Evolutionary conservation across 768 basidiomycete genomes (phyloP), one percentile per base, ranked within the genome.

Genomic region (Naematelia encephala): DNA sequence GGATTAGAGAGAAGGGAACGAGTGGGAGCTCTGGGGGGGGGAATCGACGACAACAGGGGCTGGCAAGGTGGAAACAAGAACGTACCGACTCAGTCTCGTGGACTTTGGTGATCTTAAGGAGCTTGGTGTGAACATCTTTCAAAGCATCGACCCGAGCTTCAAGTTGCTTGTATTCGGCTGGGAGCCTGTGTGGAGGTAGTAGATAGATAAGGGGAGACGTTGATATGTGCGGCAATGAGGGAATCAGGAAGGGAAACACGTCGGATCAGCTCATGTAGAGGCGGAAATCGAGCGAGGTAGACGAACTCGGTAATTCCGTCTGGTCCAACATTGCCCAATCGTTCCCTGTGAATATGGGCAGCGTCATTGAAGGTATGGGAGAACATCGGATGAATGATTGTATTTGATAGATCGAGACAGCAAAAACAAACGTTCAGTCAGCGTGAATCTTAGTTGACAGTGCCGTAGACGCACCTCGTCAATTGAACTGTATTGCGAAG

Each of bases 61-160:
- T 8, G 16, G 34, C 91, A 14, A 45, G 30, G 49, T n/a, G n/a
- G n/a, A n/a, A n/a, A n/a, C n/a, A 49, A 10, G 19, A 30, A 69
- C 74, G 59, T 54, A 77, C 75, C 4, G 87, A 81, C 76, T 96
- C 91, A 53, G 82, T 82, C 67, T 91, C 89, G 81, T 91, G 96
- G 22, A 90, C 93, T 70, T 84, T 88, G 66, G 90, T 84, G 63
- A 93, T 86, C 80, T 87, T 96, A 79, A 93, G 82, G 51, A 97
- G 62, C 2, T 82, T 73, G 54, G 87, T 72, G 73, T 94, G 91
- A 3, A 90, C 87, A 46, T 82, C 80, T 64, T 86, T 84, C 53
- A 99, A 84, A 27, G 90, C 91, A 78, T 99, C 96, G 42, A 98
- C 96, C 56, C 91, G 87, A 47, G 86, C 82, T 79, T 99, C 96